phyloP scores from a whole-genome alignment of 208 protist genomes.

The Acanthamoeba castellanii region DNA sequence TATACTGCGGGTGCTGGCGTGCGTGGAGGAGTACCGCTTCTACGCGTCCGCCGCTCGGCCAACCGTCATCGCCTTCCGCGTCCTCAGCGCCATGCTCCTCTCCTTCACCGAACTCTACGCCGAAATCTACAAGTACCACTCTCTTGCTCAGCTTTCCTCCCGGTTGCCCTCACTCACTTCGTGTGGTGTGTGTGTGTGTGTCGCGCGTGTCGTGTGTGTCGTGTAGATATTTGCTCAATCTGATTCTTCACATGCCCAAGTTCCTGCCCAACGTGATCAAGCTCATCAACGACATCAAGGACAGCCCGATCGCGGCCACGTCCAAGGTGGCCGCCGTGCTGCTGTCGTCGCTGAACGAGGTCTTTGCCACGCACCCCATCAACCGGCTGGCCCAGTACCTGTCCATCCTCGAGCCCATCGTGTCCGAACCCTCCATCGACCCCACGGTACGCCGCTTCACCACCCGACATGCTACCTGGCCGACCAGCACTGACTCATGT shows the following conservation, averaged over 20 bases:
- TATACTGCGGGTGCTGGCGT: slow-evolving; percentile 20
- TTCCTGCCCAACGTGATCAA: slow-evolving; percentile 73
- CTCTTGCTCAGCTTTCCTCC: not conserved
- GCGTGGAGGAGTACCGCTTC: slow-evolving; percentile 65
- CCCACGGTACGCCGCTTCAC: not conserved
- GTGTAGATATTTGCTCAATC: slow-evolving; percentile 29
- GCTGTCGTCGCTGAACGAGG: slow-evolving; percentile 58
- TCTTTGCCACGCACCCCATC: slow-evolving; percentile 57
- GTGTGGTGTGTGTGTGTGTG: not conserved
- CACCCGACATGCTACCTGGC: not conserved
- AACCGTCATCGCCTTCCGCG: slow-evolving; percentile 61
- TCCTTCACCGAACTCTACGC: slow-evolving; percentile 51
- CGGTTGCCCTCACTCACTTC: not conserved
- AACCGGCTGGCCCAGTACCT: slow-evolving; percentile 41
- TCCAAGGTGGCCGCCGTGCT: slow-evolving; percentile 13
- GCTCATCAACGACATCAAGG: slow-evolving; percentile 52
- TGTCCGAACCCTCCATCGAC: slow-evolving; percentile 52
- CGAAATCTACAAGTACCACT: slow-evolving; percentile 46
- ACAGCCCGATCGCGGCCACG: slow-evolving; percentile 6
- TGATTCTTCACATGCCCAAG: slow-evolving; percentile 47
- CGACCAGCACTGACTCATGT: too few relatives aligned
- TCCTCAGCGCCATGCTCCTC: slow-evolving; percentile 61
- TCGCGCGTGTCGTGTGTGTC: not conserved
- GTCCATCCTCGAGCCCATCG: slow-evolving; percentile 53
- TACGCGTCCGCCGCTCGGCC: not conserved